Evolutionary conservation across 345 rosid genomes (phyloP).

Genomic region (Clausena lansium): DNA sequence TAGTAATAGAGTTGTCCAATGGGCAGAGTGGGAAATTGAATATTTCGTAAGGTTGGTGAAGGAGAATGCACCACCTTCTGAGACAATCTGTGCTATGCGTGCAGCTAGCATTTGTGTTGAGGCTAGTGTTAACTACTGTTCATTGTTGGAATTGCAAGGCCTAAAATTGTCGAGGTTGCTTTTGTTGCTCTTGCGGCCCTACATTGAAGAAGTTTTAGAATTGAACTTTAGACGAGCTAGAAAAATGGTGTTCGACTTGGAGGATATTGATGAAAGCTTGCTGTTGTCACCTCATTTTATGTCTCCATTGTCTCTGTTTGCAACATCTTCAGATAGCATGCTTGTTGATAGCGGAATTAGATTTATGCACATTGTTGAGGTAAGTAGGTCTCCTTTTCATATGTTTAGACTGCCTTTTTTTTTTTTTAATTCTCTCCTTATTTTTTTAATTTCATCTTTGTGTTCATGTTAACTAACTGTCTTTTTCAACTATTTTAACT

Average conservation of each 20-base stretch:
- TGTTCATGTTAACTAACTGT: background rate
- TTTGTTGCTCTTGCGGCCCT: constrained; percentile 81
- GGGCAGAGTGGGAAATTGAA: constrained; percentile 97
- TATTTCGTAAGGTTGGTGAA: constrained; percentile 74
- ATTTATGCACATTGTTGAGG: constrained; percentile 77
- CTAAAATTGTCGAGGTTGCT: constrained; percentile 77
- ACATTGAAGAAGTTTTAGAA: constrained; percentile 89
- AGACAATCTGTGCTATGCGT: constrained; percentile 69
- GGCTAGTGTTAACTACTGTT: constrained; percentile 77
- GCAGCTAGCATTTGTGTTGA: constrained; percentile 75
- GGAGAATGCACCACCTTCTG: constrained; percentile 79
- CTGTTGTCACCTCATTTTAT: constrained; percentile 48
- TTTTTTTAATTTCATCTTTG: background rate
- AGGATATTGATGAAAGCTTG: constrained; percentile 55
- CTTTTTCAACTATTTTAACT: background rate
- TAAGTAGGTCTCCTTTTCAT: constrained; percentile 36
- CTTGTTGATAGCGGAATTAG: constrained; percentile 75
- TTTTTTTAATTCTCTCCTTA: too few relatives aligned
- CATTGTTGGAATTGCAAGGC: constrained; percentile 79
- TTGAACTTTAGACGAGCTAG: constrained; percentile 83
- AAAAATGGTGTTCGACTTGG: constrained; percentile 55
- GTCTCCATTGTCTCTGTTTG: constrained; percentile 58
- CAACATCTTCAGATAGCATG: constrained; percentile 51
- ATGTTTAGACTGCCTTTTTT: background rate
- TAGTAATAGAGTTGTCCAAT: constrained; percentile 82